Conservation (phyloP, 2,329 filamentous ascomycete species). For the Colletotrichum sp. region DNA sequence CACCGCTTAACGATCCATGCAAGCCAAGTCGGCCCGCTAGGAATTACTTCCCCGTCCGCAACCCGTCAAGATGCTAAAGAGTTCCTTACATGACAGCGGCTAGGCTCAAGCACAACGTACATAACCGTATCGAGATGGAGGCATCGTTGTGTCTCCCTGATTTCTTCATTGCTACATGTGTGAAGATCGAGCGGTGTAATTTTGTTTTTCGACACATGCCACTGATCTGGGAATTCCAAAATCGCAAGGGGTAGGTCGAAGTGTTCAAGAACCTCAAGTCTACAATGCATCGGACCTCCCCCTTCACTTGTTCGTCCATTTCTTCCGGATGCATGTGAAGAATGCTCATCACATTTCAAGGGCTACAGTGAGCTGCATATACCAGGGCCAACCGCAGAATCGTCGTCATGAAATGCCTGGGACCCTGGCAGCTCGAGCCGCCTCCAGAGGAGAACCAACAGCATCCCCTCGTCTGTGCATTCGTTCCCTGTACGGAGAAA, state of each 20-base stretch:
- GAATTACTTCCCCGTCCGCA: background rate
- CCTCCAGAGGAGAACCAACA: background rate
- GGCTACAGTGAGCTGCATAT: background rate
- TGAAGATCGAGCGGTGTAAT: background rate
- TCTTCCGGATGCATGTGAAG: background rate
- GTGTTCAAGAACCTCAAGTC: background rate
- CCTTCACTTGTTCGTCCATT: background rate
- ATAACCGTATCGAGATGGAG: background rate
- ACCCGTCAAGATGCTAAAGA: background rate
- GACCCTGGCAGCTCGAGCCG: background rate
- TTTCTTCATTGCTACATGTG: background rate
- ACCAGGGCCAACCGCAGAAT: background rate
- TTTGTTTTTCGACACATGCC: background rate
- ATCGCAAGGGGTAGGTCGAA: background rate
- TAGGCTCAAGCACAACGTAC: background rate
- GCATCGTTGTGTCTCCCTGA: fast-evolving
- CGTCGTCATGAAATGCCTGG: background rate
- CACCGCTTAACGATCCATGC: background rate
- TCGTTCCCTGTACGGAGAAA: background rate
- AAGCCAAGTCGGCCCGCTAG: background rate
- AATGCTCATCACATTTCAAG: background rate
- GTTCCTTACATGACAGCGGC: background rate
- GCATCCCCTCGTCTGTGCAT: background rate
- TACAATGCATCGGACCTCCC: background rate
- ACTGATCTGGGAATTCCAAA: background rate